Evolutionary conservation across 2,329 filamentous ascomycete genomes (phyloP), one percentile per base, ranked within the genome.

Genomic region (Sporothrix mexicana): DNA sequence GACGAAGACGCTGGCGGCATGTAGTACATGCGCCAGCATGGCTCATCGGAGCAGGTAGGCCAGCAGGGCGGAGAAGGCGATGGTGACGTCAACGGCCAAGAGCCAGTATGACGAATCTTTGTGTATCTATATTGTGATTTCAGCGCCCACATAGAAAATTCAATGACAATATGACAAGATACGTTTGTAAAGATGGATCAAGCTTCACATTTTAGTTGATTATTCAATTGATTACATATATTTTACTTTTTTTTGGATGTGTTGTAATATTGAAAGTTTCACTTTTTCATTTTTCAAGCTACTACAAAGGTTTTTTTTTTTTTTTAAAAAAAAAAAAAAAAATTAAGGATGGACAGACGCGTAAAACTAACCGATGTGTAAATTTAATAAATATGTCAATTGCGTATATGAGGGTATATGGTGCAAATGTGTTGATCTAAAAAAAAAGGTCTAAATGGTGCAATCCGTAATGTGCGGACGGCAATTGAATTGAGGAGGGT

Each of bases 1-100:
- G 71, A 69, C 12, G 72, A 69, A 13, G 69, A 70, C 41, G 59
- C 55, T n/a, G 53, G 53, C 36, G 55, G 55, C 45, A 66, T 61
- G 49, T 72, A 75, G 67, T 9, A 13, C 55, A 64, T 57, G 43
- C 53, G 3, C 15, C 59, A 62, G 43, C 59, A 51, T 36, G 51
- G 57, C 30, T 57, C 17, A n/a, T 41, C 51, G 36, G 30, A 23
- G 66, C 66, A 45, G 36, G n/a, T 13, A 17, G 67, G 3, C 30
- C 36, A 47, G 30, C 30, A 36, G 12, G 17, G 10, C 67, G n/a
- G 20, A 20, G 6, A 8, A 23, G 51, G 15, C 9, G 2, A 20
- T 55, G 36, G 12, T 15, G 36, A 43, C 8, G 3, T 15, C 9
- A 12, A 66, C 2, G 41, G 12, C 61, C n/a, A n/a, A 10, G 36